Evolutionary conservation across 768 basidiomycete genomes (phyloP).

Genomic region (Lactarius hatsudake): DNA sequence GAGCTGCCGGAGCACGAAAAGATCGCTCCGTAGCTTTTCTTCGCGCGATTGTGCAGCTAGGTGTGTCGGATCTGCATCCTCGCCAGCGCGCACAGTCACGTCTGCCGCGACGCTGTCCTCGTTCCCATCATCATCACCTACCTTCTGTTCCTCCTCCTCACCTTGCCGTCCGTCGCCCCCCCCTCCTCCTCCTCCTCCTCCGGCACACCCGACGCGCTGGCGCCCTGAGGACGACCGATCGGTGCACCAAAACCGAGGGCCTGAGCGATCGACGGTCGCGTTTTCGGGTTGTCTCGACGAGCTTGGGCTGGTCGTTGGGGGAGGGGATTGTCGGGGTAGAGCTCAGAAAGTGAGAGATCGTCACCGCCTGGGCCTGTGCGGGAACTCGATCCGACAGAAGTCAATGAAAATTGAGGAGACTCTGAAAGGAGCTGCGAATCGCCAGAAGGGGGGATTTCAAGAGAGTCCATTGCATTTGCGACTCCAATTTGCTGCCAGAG

Average conservation of each 20-base stretch:
- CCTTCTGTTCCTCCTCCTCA: conserved; percentile 18
- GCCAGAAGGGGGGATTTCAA: conserved; percentile 26
- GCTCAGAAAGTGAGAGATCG: conserved; percentile 56
- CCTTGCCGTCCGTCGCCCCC: conserved; percentile 25
- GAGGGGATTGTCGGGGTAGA: conserved; percentile 43
- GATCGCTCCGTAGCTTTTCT: conserved; percentile 71
- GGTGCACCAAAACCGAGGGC: conserved; percentile 19
- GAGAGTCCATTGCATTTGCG: conserved; percentile 33
- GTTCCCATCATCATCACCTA: conserved; percentile 20
- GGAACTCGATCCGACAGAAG: conserved; percentile 32
- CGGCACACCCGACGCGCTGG: not conserved
- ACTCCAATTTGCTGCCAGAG: not conserved
- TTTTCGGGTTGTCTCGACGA: conserved; percentile 5
- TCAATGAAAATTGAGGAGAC: conserved; percentile 37
- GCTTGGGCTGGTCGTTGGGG: conserved; percentile 28
- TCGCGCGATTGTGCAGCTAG: conserved; percentile 46
- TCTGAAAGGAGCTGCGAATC: conserved; percentile 42
- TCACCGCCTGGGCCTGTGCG: conserved; percentile 40
- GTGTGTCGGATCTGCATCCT: conserved; percentile 25
- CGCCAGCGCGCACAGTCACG: conserved; percentile 31
- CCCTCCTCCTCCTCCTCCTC: conserved; percentile 28
- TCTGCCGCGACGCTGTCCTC: conserved; percentile 24
- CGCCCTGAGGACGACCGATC: not conserved
- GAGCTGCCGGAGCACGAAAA: conserved; percentile 68
- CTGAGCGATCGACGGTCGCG: conserved; percentile 16